A percentile compares a stretch with the other conserved stretches of the same genome.
phyloP scores from a whole-genome alignment of 1,284 basidiomycete genomes.

The Ceratobasidium sp. region DNA sequence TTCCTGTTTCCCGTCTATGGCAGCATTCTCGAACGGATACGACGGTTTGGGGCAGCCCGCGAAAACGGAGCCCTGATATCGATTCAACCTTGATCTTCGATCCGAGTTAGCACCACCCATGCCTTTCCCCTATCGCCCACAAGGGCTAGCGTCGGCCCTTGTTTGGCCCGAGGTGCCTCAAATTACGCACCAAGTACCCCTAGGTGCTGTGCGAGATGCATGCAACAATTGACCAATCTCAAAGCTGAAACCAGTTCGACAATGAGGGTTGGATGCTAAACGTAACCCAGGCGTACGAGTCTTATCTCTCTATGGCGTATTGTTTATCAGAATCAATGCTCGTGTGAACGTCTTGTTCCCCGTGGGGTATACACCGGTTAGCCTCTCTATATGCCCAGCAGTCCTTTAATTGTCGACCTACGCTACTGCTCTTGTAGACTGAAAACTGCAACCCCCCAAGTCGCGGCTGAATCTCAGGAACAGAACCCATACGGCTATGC shows the following conservation, averaged over 20 bases:
- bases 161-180: background rate
- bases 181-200: background rate
- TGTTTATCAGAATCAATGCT: background rate
- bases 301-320: background rate
- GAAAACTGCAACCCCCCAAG: too few species aligned
- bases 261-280: background rate
- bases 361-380: background rate
- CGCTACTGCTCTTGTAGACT: too few species aligned
- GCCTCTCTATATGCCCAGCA: background rate
- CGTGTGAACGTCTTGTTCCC: background rate
- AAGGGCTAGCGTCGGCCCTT: conserved; percentile 2
- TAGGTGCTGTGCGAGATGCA: background rate
- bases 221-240: background rate
- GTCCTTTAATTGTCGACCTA: background rate
- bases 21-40: background rate
- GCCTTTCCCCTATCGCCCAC: background rate
- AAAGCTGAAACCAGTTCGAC: background rate
- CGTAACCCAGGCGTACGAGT: background rate
- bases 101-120: background rate
- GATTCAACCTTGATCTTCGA: conserved; percentile 10
- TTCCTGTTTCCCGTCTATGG: background rate
- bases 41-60: background rate
- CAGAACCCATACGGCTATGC: too few species aligned
- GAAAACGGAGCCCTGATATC: background rate
- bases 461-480: too few species aligned